Evolutionary conservation across 768 basidiomycete genomes (phyloP).

Genomic region (Rhizopogon roseolus): DNA sequence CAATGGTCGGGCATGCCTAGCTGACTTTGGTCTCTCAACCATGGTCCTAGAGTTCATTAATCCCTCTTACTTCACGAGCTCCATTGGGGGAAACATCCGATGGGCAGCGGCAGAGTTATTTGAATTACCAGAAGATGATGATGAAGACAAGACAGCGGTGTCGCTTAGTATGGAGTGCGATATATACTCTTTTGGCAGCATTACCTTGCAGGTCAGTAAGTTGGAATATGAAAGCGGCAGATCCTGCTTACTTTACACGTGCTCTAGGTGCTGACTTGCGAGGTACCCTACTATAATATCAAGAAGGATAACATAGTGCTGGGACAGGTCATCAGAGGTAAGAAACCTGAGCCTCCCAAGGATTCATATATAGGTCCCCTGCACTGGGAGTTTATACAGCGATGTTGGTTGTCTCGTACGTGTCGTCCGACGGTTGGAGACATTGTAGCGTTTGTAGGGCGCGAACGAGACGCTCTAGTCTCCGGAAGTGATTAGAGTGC

Average conservation of each 20-base stretch:
- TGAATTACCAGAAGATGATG: background rate
- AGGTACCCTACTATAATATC: background rate
- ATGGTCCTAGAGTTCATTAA: constrained; percentile 30
- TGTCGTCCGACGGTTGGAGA: no score
- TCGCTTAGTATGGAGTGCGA: constrained; percentile 26
- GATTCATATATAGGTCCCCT: no score
- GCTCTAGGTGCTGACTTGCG: background rate
- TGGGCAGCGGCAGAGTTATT: constrained; percentile 37
- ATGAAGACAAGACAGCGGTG: background rate
- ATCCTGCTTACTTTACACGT: background rate
- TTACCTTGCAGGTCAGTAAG: constrained; percentile 3
- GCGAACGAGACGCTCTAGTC: no score
- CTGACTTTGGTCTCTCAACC: constrained; percentile 34
- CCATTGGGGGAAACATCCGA: constrained; percentile 25
- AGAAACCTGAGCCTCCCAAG: no score
- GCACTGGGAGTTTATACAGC: background rate
- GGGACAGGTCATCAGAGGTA: no score
- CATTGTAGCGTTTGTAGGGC: no score
- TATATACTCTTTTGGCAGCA: constrained; percentile 36
- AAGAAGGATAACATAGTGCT: background rate
- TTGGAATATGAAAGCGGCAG: background rate
- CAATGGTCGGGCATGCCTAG: constrained; percentile 16
- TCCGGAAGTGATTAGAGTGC: no score
- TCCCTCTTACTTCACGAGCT: constrained; percentile 25
- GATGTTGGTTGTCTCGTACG: background rate